Base-by-base conservation (phyloP, 169 alveolate species). In the Plasmodium berghei region DNA sequence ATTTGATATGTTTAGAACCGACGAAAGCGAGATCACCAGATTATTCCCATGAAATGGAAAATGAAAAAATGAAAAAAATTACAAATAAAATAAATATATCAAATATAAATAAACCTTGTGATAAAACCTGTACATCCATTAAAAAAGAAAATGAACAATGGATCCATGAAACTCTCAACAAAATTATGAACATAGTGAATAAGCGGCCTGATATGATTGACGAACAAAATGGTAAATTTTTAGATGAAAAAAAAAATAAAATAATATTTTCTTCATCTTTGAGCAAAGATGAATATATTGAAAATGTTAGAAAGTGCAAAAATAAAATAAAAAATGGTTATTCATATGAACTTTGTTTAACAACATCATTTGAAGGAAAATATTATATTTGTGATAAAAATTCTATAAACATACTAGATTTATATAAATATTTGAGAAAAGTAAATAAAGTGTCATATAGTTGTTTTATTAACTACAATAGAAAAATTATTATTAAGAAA, bases 281-380 rank as follows among this genome's bases (percentile, higher is more conserved):
- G 42, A 40, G 24, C 10, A 49, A 20, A 61, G 58, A 80, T 16
- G 16, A 54, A 48, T 75, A 75, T 49, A 75, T 75, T 9, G 77
- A 75, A 63, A 75, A 75, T 75, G 67, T 75, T 14, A 73, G 49
- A 73, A 63, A 42, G 49, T 77, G 90, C 52, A 72, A 72, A 62
- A 75, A 85, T 28, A 46, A 70, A 9, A 88, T 92, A 20, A 74
- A 18, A 26, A 46, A 55, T 9, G 95, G 95, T 4, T 70, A 73
- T 22, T 70, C 92, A 9, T 92, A 92, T 58, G 95, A 92, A 59
- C 90, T 89, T 14, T 92, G 94, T 56, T 80, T 92, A 56, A 92
- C 95, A 1, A 90, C 87, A 40, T 59, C 88, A 63, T 63, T 92
- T 70, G 1, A 0, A 5, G 93, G 85, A 0, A 0, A 42, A 1